These are phyloP conservation scores for Calonectria crousiana DNA, from an alignment of 2,329 filamentous ascomycete genomes.

Conservation along the genomic window DNA sequence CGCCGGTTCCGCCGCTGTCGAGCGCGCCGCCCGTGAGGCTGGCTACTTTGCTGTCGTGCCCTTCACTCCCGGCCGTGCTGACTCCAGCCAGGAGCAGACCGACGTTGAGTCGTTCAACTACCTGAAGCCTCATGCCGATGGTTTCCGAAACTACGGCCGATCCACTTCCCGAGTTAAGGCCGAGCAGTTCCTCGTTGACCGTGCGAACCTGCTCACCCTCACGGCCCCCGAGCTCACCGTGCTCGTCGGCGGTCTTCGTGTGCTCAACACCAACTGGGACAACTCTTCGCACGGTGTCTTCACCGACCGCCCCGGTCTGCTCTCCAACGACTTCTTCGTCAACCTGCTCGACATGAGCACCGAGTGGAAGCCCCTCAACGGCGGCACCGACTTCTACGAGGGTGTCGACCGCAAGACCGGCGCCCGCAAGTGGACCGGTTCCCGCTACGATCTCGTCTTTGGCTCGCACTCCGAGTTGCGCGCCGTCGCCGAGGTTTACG, in stretches of 20 bases:
- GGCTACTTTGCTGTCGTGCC: constrained; percentile 67
- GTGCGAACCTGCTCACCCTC: constrained; percentile 78
- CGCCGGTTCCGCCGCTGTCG: constrained; percentile 76
- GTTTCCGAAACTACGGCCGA: constrained; percentile 84
- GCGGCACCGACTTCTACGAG: constrained; percentile 47
- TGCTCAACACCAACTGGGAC: constrained; percentile 78
- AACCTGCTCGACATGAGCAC: constrained; percentile 73
- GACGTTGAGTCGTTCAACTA: constrained; percentile 73
- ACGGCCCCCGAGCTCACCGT: constrained; percentile 78
- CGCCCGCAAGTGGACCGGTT: constrained; percentile 58
- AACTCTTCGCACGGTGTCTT: constrained; percentile 76
- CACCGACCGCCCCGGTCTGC: constrained; percentile 73
- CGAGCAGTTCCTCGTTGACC: constrained; percentile 80
- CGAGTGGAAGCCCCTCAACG: constrained; percentile 66
- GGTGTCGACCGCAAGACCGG: constrained; percentile 66
- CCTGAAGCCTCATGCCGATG: constrained; percentile 78
- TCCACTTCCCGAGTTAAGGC: constrained; percentile 70
- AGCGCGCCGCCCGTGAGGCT: constrained; percentile 72
- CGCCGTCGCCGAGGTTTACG: constrained; percentile 78
- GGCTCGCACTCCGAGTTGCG: constrained; percentile 81
- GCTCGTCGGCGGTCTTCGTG: constrained; percentile 78
- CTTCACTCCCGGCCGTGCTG: constrained; percentile 79
- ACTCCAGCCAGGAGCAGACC: constrained; percentile 79
- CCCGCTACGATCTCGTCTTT: constrained; percentile 77
- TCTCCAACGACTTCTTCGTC: constrained; percentile 87